Conservation (phyloP, 108 stramenopile species). For the Cylindrotheca closterium region DNA sequence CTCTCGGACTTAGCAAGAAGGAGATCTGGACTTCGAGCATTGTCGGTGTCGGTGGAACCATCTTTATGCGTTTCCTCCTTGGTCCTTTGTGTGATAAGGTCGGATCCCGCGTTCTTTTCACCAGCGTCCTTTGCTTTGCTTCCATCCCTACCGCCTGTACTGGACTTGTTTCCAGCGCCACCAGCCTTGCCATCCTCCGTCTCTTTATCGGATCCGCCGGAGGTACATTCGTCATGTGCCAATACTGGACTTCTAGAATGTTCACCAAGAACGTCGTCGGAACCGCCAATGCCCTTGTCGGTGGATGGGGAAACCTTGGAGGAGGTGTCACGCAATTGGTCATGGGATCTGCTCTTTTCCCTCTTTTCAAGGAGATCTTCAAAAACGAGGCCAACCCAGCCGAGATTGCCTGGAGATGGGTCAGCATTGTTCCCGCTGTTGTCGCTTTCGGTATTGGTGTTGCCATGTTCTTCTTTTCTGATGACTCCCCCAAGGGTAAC, state of each 20-base stretch:
- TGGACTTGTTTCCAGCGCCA: constrained; percentile 57
- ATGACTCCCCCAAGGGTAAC: constrained; percentile 89
- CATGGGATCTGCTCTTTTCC: constrained; percentile 64
- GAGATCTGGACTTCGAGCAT: constrained; percentile 86
- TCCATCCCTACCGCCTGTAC: constrained; percentile 74
- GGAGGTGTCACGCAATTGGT: constrained; percentile 80
- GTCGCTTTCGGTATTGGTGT: constrained; percentile 49
- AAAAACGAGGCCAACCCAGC: constrained; percentile 46
- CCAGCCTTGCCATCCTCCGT: constrained; percentile 54
- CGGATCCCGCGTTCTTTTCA: constrained; percentile 73
- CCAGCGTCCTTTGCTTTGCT: constrained; percentile 47
- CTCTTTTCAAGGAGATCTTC: constrained; percentile 54
- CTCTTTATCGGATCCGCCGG: constrained; percentile 85
- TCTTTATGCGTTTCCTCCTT: constrained; percentile 64
- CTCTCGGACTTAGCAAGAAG: constrained; percentile 64
- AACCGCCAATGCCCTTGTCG: constrained; percentile 80
- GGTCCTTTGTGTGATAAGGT: constrained; percentile 80
- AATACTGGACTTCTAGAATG: constrained; percentile 83
- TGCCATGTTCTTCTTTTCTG: constrained; percentile 46
- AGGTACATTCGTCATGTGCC: constrained; percentile 83
- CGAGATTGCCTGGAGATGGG: constrained; percentile 76
- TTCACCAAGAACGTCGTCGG: constrained; percentile 85
- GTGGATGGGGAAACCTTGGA: constrained; percentile 91
- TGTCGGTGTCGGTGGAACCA: constrained; percentile 62
- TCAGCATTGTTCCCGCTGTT: constrained; percentile 72